Base-by-base conservation (phyloP, 495 filamentous ascomycete genomes). In the Penicillium mononematosum region DNA sequence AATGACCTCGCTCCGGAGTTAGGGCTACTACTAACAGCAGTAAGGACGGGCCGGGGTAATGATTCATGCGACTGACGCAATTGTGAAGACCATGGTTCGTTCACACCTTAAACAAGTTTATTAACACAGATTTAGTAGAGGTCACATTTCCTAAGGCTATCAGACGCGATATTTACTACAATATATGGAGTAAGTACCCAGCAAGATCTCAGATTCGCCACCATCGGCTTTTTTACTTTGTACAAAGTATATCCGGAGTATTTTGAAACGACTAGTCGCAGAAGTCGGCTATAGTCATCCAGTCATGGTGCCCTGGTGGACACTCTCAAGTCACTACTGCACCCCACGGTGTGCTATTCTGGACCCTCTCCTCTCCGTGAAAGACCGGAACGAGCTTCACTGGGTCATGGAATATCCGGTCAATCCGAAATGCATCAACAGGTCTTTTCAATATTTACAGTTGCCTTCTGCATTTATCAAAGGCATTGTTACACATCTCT, bases 301-400 rank as follows among this genome's bases (percentile, higher is more conserved):
- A 60, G 44, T 65, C 27, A 38, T 8, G 59, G 54, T 25, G 24
- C 5, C 0, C 24, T 0, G 24, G 24, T 63, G 57, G 48, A n/a
- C 45, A 46, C 43, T 11, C 31, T 55, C 46, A 34, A 38, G 17
- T 48, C 45, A 59, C 49, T 63, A 53, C 59, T 61, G 52, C 24
- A 66, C 63, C 61, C 63, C 63, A 66, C 50, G 54, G 32, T 53
- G 48, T 62, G 43, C 56, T 64, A 59, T 66, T 60, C 51, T 64
- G 20, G 60, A 53, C 47, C 36, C 29, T 22, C 38, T 53, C 36
- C 29, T 22, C 38, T 53, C 22, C 44, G 39, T 53, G 62, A 68
- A 65, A 68, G 62, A 42, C 53, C 51, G 58, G 43, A 22, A 34
- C 36, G 22, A 6, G 5, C 25, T 17, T 41, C 41, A 25, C 32